These are phyloP conservation scores for Solanum appendiculatum DNA, from an alignment of 257 asterid genomes.

Conservation along the genomic window DNA sequence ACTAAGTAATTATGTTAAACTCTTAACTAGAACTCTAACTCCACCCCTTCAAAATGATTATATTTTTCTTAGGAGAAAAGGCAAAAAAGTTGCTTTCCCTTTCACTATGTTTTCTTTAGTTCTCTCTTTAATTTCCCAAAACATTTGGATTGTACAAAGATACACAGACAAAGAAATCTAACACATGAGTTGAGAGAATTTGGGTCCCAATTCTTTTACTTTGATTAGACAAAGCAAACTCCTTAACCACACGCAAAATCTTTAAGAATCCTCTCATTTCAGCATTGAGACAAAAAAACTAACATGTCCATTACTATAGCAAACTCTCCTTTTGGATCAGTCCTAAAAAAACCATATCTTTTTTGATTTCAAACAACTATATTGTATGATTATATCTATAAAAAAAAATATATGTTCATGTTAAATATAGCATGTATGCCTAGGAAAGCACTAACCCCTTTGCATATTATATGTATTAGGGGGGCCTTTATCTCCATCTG, in stretches of 20 bases:
- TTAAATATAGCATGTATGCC: neutral
- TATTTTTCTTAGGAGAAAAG: neutral
- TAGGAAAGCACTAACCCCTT: conserved; percentile 13
- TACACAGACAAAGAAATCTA: conserved; percentile 16
- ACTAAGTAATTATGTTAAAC: neutral
- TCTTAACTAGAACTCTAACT: neutral
- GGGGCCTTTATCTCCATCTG: conserved; percentile 3
- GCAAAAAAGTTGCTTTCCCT: neutral
- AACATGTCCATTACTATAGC: neutral
- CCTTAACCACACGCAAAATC: conserved; percentile 1
- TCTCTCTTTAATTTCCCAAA: neutral
- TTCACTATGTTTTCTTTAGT: neutral
- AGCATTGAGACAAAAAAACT: neutral
- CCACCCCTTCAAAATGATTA: neutral
- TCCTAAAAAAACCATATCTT: neutral
- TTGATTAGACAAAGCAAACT: conserved; percentile 10
- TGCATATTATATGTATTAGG: neutral
- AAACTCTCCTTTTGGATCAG: neutral
- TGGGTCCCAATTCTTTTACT: conserved; percentile 6
- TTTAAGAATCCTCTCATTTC: conserved; percentile 1
- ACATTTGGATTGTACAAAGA: neutral
- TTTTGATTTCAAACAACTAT: neutral
- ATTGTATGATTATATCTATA: neutral
- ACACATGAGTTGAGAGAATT: neutral
- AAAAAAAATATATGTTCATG: neutral